Base-by-base conservation (phyloP, 306 rosid species). In the Sicyos edulis region DNA sequence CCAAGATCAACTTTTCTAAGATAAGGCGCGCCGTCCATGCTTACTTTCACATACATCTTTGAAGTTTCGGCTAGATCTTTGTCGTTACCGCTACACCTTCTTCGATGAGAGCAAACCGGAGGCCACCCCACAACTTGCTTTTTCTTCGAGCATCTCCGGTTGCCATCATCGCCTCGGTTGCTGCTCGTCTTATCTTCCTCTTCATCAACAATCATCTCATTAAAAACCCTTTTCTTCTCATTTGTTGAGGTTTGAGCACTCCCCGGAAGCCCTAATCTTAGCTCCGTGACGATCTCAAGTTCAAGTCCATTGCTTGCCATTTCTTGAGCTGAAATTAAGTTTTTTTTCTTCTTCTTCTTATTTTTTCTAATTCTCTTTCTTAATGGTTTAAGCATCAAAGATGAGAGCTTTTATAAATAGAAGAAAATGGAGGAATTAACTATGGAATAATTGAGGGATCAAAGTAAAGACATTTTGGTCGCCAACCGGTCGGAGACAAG, bases 1-100 rank as follows among this genome's bases (percentile, higher is more conserved):
- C 67, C 66, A 61, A 92, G 56, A 71, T 92, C 96, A 49, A 92
- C 77, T 67, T 92, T 92, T 75, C 98, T 89, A 79, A 92, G 88
- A 81, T 88, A 88, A 5, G 96, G 98, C 19, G 88, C 98, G 0
- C 96, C 96, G 24, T 92, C 98, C 98, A 92, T 87, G 84, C 98
- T 85, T 51, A 92, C 96, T 65, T 92, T 92, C 24, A 92, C 89
- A 58, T 92, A 90, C 87, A 83, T 80, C 75, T 90, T 90, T 0
- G 85, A 72, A 47, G 69, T 73, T 76, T 83, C 21, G 7, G 8
- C 8, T 19, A 10, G 54, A 50, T 72, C 81, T 51, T 37, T 64
- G 58, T 77, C 86, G 1, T 73, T 77, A 58, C 84, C 44, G 53
- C 82, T 83, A 3, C 75, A 85, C 88, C 83, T 88, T 85, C 65